Base-by-base conservation (phyloP, 2,329 filamentous ascomycete genomes). In the Cordyceps cateniannulata region DNA sequence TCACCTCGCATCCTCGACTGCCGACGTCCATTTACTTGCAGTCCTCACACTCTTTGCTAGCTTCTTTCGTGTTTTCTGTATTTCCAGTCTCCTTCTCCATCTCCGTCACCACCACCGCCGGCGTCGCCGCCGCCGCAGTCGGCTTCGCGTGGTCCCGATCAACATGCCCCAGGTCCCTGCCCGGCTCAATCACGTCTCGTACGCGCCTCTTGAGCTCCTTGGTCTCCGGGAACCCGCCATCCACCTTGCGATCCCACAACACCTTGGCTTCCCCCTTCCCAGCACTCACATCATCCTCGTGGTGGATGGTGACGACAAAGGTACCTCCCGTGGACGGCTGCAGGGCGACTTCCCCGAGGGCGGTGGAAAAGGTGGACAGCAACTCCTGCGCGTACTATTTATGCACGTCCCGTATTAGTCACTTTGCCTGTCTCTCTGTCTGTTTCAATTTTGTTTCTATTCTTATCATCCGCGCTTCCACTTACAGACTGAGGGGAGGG, bases 141-240 rank as follows among this genome's bases (percentile, higher is more conserved):
- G 38, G 35, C 44, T 62, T 64, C 18, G 42, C 62, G 52, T 79
- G 70, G 57, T 81, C 73, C 59, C 84, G 79, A 72, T 93, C 89
- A 25, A 91, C 87, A 75, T 98, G 93, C 0, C 93, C 93, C 58
- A 97, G 76, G 69, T 93, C 83, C 63, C 89, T 81, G 1, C 77
- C 79, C 0, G 93, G 93, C 68, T 95, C 87, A 66, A 97, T 86
- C 56, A 90, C 81, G 75, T 97, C 90, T 62, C 93, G 80, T 5
- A 97, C 85, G 18, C 87, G 81, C 62, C 91, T 86, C 77, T 98
- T 97, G 48, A 97, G 81, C 66, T 93, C 87, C 75, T 97, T 96
- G 2, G 90, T 92, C 76, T 97, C 92, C 63, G 93, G 95, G 74
- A 99, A 99, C 0, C 95, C 93, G 32, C 90, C 90, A 70, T 97